Evolutionary conservation across 2,329 filamentous ascomycete species (phyloP).

Genomic region (Atkinsonella hypoxylon): DNA sequence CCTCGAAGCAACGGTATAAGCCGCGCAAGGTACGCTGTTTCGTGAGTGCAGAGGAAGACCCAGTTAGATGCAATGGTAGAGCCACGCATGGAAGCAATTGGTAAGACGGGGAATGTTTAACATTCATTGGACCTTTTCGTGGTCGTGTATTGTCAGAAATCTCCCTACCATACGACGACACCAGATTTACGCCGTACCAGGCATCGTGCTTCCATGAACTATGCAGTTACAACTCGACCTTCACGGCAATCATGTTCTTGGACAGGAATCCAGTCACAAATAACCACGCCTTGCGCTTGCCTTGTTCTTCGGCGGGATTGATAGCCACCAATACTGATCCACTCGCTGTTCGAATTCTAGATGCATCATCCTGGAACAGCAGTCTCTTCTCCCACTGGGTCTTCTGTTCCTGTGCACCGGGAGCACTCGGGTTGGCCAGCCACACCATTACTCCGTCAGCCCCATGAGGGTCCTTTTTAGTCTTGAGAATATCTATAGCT

Average conservation of each 20-base stretch:
- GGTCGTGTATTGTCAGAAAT: not conserved
- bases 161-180: not conserved
- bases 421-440: slow-evolving; percentile 15
- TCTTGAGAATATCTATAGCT: slow-evolving; percentile 23
- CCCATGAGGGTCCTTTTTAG: slow-evolving; percentile 20
- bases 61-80: not conserved
- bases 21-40: slow-evolving; percentile 37
- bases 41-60: not conserved
- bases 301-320: slow-evolving; percentile 30
- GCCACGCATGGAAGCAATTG: too few species aligned
- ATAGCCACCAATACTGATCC: slow-evolving; percentile 40
- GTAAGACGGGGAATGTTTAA: not conserved
- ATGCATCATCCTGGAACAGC: slow-evolving; percentile 47
- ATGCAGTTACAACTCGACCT: slow-evolving; percentile 31
- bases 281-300: slow-evolving; percentile 40
- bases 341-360: slow-evolving; percentile 34
- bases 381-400: slow-evolving; percentile 30
- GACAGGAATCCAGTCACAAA: slow-evolving; percentile 46
- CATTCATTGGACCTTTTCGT: not conserved
- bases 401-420: not conserved
- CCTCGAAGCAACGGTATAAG: slow-evolving; percentile 50
- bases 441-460: slow-evolving; percentile 35
- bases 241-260: slow-evolving; percentile 34
- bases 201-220: not conserved
- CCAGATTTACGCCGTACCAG: not conserved